phyloP scores from a whole-genome alignment of 1,139 yeast species.

The Candida tetrigidarum region DNA sequence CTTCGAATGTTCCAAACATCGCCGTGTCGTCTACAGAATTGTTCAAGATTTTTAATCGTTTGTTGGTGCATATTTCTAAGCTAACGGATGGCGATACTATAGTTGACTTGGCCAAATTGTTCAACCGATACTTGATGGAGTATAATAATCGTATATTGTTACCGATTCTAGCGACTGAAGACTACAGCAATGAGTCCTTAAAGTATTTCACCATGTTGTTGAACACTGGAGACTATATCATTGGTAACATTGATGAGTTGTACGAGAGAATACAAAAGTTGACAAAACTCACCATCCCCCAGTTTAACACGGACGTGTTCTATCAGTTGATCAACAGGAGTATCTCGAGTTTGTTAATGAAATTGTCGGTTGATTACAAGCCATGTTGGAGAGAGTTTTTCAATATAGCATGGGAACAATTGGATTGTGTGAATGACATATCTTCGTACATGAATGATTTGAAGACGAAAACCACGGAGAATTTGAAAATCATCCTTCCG shows the following conservation, averaged over 20 bases:
- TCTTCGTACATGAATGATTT: constrained; percentile 71
- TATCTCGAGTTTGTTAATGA: constrained; percentile 57
- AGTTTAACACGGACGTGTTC: constrained; percentile 63
- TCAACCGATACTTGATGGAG: constrained; percentile 66
- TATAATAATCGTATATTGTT: constrained; percentile 66
- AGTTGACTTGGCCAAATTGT: constrained; percentile 63
- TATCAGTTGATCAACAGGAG: constrained; percentile 62
- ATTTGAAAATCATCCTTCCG: constrained; percentile 56
- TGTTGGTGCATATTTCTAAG: constrained; percentile 75
- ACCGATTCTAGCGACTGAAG: constrained; percentile 56
- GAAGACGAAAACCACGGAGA: constrained; percentile 46
- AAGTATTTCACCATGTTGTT: constrained; percentile 71
- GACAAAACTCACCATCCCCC: constrained; percentile 34
- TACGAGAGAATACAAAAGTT: constrained; percentile 60
- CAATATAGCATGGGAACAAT: constrained; percentile 74
- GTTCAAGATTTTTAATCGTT: constrained; percentile 73
- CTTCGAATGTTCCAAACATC: constrained; percentile 56
- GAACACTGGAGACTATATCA: constrained; percentile 90
- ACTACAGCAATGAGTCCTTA: constrained; percentile 55
- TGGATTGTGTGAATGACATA: constrained; percentile 67
- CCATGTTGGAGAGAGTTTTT: constrained; percentile 86
- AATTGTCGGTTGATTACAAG: constrained; percentile 64
- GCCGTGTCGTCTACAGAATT: constrained; percentile 86
- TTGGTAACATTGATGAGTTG: constrained; percentile 75
- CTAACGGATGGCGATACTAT: constrained; percentile 73